Conservation (phyloP, 2,329 filamentous ascomycete genomes). For the Plenodomus tracheiphilus region DNA sequence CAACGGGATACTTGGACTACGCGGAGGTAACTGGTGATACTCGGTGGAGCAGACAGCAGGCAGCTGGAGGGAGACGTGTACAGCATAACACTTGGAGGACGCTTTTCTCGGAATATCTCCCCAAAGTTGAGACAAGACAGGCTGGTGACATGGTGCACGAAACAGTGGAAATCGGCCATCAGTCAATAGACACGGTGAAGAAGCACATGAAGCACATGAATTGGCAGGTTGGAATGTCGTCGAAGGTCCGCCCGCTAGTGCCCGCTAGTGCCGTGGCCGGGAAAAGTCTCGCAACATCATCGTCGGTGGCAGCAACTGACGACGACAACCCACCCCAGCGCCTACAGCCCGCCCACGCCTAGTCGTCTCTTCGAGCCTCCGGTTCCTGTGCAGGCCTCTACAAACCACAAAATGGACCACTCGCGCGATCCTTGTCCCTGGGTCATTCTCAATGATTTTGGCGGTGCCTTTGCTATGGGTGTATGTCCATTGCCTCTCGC, state of each 20-base stretch:
- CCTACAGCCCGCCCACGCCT: not conserved
- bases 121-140: too few relatives aligned
- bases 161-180: not conserved
- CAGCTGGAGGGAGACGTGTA: too few relatives aligned
- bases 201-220: not conserved
- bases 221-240: not conserved
- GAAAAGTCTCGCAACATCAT: not conserved
- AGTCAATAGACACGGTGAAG: not conserved
- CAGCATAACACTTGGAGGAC: too few relatives aligned
- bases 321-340: not conserved
- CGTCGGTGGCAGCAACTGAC: not conserved
- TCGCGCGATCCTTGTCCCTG: conserved; percentile 94
- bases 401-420: conserved; percentile 73
- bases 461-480: conserved; percentile 95
- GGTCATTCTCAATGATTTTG: conserved; percentile 96
- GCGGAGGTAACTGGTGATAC: too few relatives aligned
- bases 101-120: too few relatives aligned
- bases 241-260: not conserved
- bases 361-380: conserved; percentile 13
- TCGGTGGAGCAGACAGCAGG: too few relatives aligned
- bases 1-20: too few relatives aligned
- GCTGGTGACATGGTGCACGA: too few relatives aligned
- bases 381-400: conserved; percentile 5
- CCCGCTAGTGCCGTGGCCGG: not conserved
- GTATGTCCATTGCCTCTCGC: conserved; percentile 58